Base-by-base conservation (phyloP, 1,139 yeast species). In the Saccharomycopsis hybrid region DNA sequence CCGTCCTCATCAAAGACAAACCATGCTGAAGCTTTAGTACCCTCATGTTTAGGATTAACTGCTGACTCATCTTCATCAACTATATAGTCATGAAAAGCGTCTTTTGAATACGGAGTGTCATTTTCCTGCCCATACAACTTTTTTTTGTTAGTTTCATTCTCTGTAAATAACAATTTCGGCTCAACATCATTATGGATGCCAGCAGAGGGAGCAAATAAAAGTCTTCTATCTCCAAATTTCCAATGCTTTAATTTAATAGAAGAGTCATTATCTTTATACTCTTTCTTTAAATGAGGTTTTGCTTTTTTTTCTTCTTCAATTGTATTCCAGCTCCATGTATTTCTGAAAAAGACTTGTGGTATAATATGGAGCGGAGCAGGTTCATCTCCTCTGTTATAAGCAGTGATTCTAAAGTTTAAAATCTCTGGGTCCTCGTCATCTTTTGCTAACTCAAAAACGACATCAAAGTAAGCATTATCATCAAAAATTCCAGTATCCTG, bases 261-360 rank as follows among this genome's bases (percentile, higher is more conserved):
- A 54, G 64, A 66, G 25, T 66, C 70, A 49, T 69, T 70, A 38
- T 74, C 76, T 5, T 70, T 59, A 42, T 61, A 61, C 54, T 67
- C 68, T 57, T 70, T 66, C 4, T 69, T 66, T 48, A 85, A 65
- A 18, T 66, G 61, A 9, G 95, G 95, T 59, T 76, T 78, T 8
- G 65, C 67, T 43, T 64, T 59, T 13, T 64, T 61, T 43, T 72
- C 68, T 48, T 74, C 73, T 55, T 76, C 77, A 52, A 76, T 78
- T 31, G 73, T 65, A 40, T 90, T 89, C 96, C 97, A 90, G 18
- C 85, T 72, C 97, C 97, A 90, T 31, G 95, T 87, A 65, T 90
- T 90, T 69, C 97, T 78, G 66, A 84, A 87, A 58, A 85, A 81
- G 45, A 86, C 69, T 60, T 90, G 97, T 5, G 97, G 97, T 54